Base-by-base conservation (phyloP, 2,329 filamentous ascomycete genomes). In the Colletotrichum eleusines region DNA sequence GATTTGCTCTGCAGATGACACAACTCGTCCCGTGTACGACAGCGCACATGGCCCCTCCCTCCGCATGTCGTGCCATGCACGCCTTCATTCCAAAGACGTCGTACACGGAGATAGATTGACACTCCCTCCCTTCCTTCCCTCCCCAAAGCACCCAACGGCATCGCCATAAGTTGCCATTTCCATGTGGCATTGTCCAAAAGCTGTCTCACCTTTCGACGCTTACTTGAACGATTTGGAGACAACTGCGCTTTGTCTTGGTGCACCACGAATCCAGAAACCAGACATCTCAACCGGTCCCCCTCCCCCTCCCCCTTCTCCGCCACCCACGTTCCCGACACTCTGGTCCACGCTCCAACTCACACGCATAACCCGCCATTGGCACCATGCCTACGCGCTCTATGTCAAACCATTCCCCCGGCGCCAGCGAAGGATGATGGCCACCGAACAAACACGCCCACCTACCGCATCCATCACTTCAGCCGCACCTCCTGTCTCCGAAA, bases 341-440 rank as follows among this genome's bases (percentile, higher is more conserved):
- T 66, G 66, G 66, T 55, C 61, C 61, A 31, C 54, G 54, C 53
- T 33, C 51, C 54, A 68, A 33, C 54, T 55, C 50, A n/a, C 50
- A n/a, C 60, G 23, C 62, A 66, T 60, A 54, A 33, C 18, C 50
- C 23, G 51, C 33, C 51, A 55, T 63, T 50, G 40, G 42, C 51
- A 64, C 53, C 53, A 55, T 55, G 50, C 35, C 53, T n/a, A 44
- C 54, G 44, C 59, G 51, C 54, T 55, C 44, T 40, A 48, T 59
- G 54, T 46, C 66, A 65, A 69, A 69, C 66, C 66, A 60, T 28
- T 46, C 53, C 66, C 53, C 44, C 61, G 66, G 66, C 51, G 66
- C 66, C 60, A 64, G 40, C 23, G 18, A 23, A 60, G 16, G n/a
- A 40, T 20, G 46, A 68, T 51, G 33, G 51, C 28, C 5, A 35